Percentiles rank a stretch among this genome's conserved stretches.
These are phyloP conservation scores for Penicillium capsulatum DNA, from an alignment of 2,329 filamentous ascomycete species.

Conservation along the genomic window DNA sequence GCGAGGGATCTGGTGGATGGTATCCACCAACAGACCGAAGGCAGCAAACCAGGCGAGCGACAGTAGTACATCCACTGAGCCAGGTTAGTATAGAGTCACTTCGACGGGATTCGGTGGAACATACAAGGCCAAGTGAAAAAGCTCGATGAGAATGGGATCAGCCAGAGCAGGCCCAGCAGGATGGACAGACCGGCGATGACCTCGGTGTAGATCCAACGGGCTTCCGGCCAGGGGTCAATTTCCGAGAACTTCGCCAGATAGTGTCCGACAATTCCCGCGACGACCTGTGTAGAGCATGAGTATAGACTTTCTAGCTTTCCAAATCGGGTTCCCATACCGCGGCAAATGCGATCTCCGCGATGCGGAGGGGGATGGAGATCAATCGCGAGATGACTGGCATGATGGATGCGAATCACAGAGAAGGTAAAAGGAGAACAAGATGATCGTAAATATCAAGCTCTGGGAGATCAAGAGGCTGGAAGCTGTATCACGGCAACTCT, in stretches of 20 bases:
- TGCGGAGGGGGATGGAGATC: constrained; percentile 55
- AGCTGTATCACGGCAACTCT: not conserved
- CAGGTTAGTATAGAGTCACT: constrained; percentile 7
- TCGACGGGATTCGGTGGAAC: constrained; percentile 12
- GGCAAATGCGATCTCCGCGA: constrained; percentile 64
- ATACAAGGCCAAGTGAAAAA: constrained; percentile 64
- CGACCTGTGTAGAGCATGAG: constrained; percentile 38
- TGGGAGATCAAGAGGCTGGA: not conserved
- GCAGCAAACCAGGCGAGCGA: constrained; percentile 66
- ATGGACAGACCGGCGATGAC: constrained; percentile 66
- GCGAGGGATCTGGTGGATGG: constrained; percentile 50
- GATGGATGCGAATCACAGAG: not conserved
- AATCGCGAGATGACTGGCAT: constrained; percentile 54
- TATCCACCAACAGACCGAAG: constrained; percentile 63
- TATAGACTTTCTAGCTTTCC: not conserved
- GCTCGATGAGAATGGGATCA: constrained; percentile 63
- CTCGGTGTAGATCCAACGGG: constrained; percentile 70
- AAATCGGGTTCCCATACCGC: constrained; percentile 48
- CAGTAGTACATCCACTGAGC: constrained; percentile 61
- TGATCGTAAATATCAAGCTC: not conserved
- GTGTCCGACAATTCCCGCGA: constrained; percentile 64
- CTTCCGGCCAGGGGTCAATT: constrained; percentile 52
- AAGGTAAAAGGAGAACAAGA: not conserved
- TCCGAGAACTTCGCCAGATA: constrained; percentile 55
- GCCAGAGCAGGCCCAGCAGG: constrained; percentile 65